Conservation (phyloP, 78 protist species). For the Pigoraptor vietnamica region DNA sequence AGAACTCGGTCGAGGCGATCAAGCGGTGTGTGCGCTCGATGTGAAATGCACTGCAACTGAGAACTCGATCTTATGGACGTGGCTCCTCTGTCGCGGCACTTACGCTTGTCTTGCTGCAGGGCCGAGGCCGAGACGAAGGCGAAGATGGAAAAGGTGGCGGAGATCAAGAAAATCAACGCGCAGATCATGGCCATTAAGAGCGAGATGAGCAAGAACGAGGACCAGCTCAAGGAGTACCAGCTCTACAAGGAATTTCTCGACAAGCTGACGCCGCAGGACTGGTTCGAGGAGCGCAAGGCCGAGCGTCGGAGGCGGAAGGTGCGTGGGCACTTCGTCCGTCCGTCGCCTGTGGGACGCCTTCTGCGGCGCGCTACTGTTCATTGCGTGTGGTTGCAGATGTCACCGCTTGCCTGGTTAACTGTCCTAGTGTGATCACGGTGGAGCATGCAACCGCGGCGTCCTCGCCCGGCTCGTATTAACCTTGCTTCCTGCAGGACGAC, state of each 20-base stretch:
- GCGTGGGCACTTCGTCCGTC: not conserved
- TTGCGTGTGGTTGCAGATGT: no score
- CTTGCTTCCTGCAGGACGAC: no score
- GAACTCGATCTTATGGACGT: no score
- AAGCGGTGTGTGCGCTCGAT: not conserved
- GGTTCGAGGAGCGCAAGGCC: not conserved
- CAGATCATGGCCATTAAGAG: not conserved
- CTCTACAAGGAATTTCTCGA: not conserved
- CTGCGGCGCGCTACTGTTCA: no score
- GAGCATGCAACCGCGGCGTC: no score
- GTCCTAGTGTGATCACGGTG: no score
- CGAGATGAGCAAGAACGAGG: not conserved
- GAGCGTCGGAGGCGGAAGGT: not conserved
- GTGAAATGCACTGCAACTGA: no score
- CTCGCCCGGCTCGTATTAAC: no score
- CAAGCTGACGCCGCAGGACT: not conserved
- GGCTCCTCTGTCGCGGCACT: no score
- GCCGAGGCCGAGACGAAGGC: not conserved
- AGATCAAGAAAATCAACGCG: not conserved
- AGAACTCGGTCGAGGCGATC: not conserved
- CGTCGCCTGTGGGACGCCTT: no score
- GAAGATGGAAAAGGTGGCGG: not conserved
- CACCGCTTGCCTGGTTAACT: no score
- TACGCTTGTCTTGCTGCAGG: no score
- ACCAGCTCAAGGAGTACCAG: not conserved